These are phyloP conservation scores for Podosphaera fusca DNA, from an alignment of 2,329 filamentous ascomycete genomes.

Conservation along the genomic window DNA sequence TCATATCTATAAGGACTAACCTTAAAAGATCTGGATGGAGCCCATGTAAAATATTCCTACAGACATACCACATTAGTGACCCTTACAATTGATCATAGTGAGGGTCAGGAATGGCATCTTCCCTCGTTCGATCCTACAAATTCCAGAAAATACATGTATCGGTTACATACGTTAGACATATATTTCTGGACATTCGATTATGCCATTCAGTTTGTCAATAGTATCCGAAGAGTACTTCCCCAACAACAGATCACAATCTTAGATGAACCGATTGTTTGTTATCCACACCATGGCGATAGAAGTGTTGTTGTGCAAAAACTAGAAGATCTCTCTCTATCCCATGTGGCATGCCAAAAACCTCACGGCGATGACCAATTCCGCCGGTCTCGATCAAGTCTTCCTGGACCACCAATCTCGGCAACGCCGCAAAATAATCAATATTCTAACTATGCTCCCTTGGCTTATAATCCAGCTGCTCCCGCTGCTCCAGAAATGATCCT, in stretches of 20 bases:
- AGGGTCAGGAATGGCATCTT: slow-evolving; percentile 41
- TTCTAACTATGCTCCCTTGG: slow-evolving; percentile 36
- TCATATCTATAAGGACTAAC: not conserved
- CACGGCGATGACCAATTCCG: slow-evolving; percentile 1
- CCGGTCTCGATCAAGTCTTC: slow-evolving; percentile 3
- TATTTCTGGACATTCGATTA: slow-evolving; percentile 63
- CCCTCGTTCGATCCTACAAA: slow-evolving; percentile 49
- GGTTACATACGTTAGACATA: slow-evolving; percentile 49
- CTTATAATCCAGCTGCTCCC: slow-evolving; percentile 61
- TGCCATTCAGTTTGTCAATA: slow-evolving; percentile 46
- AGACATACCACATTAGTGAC: slow-evolving; percentile 51
- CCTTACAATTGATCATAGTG: slow-evolving; percentile 32
- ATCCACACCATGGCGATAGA: slow-evolving; percentile 25
- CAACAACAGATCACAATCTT: slow-evolving; percentile 35
- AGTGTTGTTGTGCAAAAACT: slow-evolving; percentile 52
- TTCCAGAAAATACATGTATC: slow-evolving; percentile 59
- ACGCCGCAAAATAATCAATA: slow-evolving; percentile 16
- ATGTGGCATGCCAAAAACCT: slow-evolving; percentile 12
- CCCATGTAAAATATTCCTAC: slow-evolving; percentile 46
- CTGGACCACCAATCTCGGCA: slow-evolving; percentile 16
- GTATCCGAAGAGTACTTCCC: slow-evolving; percentile 40
- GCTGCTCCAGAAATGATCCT: slow-evolving; percentile 48
- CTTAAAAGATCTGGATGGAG: slow-evolving; percentile 37
- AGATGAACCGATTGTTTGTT: slow-evolving; percentile 35
- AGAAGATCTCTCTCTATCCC: slow-evolving; percentile 40